phyloP scores from a whole-genome alignment of 2,329 filamentous ascomycete genomes.

The Capronia coronata region DNA sequence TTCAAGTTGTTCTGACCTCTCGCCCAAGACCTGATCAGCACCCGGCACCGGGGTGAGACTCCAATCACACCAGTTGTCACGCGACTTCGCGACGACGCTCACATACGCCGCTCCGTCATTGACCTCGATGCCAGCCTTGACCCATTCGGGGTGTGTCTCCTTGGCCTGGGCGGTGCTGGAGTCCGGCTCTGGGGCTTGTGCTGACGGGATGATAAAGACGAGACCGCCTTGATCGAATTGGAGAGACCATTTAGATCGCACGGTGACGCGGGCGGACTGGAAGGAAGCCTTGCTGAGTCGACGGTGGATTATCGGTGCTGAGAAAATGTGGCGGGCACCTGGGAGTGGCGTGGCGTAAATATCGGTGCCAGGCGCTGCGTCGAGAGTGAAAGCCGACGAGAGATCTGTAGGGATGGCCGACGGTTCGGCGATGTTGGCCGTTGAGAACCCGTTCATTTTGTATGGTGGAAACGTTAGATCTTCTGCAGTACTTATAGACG shows the following conservation, averaged over 20 bases:
- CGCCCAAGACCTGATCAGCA: neutral
- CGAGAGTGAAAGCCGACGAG: neutral
- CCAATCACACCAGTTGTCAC: neutral
- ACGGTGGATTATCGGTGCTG: neutral
- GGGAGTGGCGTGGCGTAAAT: neutral
- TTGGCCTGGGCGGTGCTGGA: neutral
- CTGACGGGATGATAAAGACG: neutral
- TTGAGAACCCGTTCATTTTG: too few relatives aligned
- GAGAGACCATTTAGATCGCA: neutral
- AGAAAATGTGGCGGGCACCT: neutral
- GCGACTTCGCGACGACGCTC: neutral
- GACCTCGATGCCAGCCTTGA: neutral
- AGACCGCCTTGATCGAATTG: constrained; percentile 3
- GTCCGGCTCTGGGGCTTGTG: neutral
- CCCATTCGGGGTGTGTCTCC: neutral
- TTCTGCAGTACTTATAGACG: too few relatives aligned
- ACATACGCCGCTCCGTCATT: neutral
- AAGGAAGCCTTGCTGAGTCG: neutral
- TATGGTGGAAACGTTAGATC: too few relatives aligned
- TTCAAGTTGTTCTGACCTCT: neutral
- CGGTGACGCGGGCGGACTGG: neutral
- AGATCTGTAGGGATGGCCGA: too few relatives aligned
- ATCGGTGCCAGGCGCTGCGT: neutral
- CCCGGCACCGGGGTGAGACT: neutral
- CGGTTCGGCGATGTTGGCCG: neutral